phyloP scores from a whole-genome alignment of 106 monocot genomes.

The Gastrodia elata region DNA sequence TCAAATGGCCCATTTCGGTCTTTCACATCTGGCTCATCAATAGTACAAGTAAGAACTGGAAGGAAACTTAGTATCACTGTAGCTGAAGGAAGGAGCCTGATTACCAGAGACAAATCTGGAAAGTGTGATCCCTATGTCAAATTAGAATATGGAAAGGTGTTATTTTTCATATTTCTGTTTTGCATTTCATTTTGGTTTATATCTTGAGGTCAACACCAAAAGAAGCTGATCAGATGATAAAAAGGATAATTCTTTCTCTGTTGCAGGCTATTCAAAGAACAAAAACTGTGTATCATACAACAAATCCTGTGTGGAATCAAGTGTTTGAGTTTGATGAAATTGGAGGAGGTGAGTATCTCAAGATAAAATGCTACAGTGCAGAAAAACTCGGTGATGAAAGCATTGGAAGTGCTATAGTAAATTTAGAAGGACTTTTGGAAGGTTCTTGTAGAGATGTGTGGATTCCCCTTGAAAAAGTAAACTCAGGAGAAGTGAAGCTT shows the following conservation, averaged over 20 bases:
- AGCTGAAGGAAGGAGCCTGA: slow-evolving; percentile 56
- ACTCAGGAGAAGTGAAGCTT: slow-evolving; percentile 74
- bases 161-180: slow-evolving; percentile 3
- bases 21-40: slow-evolving; percentile 23
- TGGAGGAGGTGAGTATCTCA: slow-evolving; percentile 76
- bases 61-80: slow-evolving; percentile 69
- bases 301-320: slow-evolving; percentile 67
- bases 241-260: neutral
- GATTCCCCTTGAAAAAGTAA: slow-evolving; percentile 86
- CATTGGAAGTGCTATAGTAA: slow-evolving; percentile 70
- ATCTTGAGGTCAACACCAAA: neutral
- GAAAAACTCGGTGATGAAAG: slow-evolving; percentile 78
- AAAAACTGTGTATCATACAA: slow-evolving; percentile 44
- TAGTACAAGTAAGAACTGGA: slow-evolving; percentile 47
- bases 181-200: neutral
- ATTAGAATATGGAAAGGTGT: slow-evolving; percentile 86
- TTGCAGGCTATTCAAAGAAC: slow-evolving; percentile 59
- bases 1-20: slow-evolving; percentile 18
- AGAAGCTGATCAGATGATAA: neutral
- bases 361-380: slow-evolving; percentile 65
- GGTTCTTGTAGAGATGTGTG: slow-evolving; percentile 59
- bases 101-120: slow-evolving; percentile 61
- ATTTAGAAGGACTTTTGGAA: slow-evolving; percentile 66
- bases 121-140: slow-evolving; percentile 82
- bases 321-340: slow-evolving; percentile 81